Evolutionary conservation across 805 yeast genomes (phyloP).

Genomic region (Wickerhamiella hasegawae): DNA sequence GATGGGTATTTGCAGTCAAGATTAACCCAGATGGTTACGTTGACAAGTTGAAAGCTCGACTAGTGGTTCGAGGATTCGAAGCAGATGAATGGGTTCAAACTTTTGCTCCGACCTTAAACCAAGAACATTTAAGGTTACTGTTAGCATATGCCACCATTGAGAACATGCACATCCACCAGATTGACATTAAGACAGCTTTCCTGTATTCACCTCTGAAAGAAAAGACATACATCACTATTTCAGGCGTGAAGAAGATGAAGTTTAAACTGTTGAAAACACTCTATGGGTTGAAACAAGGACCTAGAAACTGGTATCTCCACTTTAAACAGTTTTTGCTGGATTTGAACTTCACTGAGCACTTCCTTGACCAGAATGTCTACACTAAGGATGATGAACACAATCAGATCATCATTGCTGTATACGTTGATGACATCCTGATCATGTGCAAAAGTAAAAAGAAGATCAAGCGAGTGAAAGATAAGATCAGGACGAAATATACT

Average conservation of each 20-base stretch:
- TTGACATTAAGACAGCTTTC: conserved; percentile 1
- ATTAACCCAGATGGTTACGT: neutral
- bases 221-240: neutral
- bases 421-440: neutral
- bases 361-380: neutral
- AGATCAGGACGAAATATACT: neutral
- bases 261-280: neutral
- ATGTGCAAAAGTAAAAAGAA: too few species aligned
- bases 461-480: too few species aligned
- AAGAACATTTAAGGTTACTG: neutral
- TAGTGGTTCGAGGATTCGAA: conserved; percentile 1
- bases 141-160: neutral
- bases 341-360: neutral
- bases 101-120: neutral
- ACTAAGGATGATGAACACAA: neutral
- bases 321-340: neutral
- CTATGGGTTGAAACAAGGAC: neutral
- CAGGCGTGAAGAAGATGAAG: neutral
- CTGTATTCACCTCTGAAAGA: neutral
- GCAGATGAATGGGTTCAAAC: neutral
- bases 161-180: neutral
- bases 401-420: neutral
- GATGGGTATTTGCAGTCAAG: neutral
- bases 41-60: neutral
- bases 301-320: neutral